Evolutionary conservation across 176 grass and related monocot species (phyloP).

Genomic region (Phragmites australis): DNA sequence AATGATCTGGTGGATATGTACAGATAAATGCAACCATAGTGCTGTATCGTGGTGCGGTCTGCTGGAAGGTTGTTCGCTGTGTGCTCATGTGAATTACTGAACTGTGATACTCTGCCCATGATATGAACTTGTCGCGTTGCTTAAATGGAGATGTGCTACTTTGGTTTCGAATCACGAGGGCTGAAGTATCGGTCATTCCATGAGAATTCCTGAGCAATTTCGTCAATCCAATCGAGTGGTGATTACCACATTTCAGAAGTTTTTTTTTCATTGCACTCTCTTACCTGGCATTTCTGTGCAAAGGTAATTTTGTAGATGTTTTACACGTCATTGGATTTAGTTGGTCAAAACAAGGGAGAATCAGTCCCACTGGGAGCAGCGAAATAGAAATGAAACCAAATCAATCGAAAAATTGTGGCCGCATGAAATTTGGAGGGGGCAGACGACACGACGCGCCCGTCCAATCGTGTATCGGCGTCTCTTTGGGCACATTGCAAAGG

Average conservation of each 20-base stretch:
- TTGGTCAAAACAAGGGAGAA: too few species aligned
- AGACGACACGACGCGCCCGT: constrained; percentile 18
- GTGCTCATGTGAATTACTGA: constrained; percentile 1
- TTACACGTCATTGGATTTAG: too few species aligned
- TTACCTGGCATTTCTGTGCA: too few species aligned
- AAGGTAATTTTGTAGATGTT: too few species aligned
- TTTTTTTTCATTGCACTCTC: too few species aligned
- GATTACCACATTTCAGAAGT: too few species aligned
- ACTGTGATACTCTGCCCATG: not conserved
- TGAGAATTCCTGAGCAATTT: too few species aligned
- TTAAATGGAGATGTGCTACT: not conserved
- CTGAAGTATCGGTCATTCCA: too few species aligned
- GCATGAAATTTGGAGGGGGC: constrained; percentile 38
- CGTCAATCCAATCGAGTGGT: too few species aligned
- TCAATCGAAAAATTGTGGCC: not conserved
- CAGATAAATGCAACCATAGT: constrained; percentile 50
- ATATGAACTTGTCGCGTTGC: not conserved
- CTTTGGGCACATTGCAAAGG: constrained; percentile 59
- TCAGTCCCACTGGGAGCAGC: too few species aligned
- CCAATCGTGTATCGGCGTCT: constrained; percentile 50
- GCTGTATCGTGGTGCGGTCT: constrained; percentile 17
- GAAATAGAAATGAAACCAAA: not conserved
- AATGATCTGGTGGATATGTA: constrained; percentile 39
- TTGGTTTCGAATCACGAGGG: too few species aligned
- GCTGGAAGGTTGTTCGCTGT: constrained; percentile 26